These are phyloP conservation scores for Suillus discolor DNA, from an alignment of 768 basidiomycete species.

Conservation along the genomic window DNA sequence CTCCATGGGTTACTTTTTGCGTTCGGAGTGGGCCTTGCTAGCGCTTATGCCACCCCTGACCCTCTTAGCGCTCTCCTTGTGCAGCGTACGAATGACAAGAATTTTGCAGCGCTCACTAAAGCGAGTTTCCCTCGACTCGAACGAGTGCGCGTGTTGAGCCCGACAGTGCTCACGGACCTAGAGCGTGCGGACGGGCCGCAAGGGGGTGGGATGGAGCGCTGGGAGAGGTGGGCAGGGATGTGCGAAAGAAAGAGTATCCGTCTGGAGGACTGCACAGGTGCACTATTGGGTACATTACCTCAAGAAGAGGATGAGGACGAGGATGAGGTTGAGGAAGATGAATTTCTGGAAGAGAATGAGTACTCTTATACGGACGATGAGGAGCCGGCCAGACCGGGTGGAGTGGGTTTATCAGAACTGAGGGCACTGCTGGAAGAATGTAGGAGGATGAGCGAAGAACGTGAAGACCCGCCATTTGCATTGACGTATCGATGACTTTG, in stretches of 20 bases:
- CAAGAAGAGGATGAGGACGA: slow-evolving; percentile 35
- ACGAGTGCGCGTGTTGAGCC: slow-evolving; percentile 60
- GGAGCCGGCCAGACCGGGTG: slow-evolving; percentile 22
- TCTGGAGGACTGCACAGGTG: slow-evolving; percentile 79
- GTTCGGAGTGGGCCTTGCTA: slow-evolving; percentile 64
- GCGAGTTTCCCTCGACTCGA: slow-evolving; percentile 62
- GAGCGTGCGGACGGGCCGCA: slow-evolving; percentile 56
- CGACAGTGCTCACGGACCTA: slow-evolving; percentile 56
- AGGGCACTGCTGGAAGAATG: slow-evolving; percentile 61
- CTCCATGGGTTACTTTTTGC: slow-evolving; percentile 70
- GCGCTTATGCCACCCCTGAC: slow-evolving; percentile 42
- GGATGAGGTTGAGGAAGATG: slow-evolving; percentile 35
- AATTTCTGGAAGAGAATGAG: slow-evolving; percentile 20
- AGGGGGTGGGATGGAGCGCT: slow-evolving; percentile 47
- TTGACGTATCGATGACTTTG: slow-evolving; percentile 11
- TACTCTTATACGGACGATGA: slow-evolving; percentile 37
- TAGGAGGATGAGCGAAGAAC: slow-evolving; percentile 42
- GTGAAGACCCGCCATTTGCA: slow-evolving; percentile 28
- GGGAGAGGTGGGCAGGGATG: slow-evolving; percentile 70
- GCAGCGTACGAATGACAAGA: slow-evolving; percentile 65
- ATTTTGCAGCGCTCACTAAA: slow-evolving; percentile 53
- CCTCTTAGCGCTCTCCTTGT: slow-evolving; percentile 47
- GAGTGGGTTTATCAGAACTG: slow-evolving; percentile 42
- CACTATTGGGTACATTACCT: slow-evolving; percentile 49
- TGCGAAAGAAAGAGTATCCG: slow-evolving; percentile 52